Conservation (phyloP, 2,329 filamentous ascomycete genomes). For the Colletotrichum sp. region DNA sequence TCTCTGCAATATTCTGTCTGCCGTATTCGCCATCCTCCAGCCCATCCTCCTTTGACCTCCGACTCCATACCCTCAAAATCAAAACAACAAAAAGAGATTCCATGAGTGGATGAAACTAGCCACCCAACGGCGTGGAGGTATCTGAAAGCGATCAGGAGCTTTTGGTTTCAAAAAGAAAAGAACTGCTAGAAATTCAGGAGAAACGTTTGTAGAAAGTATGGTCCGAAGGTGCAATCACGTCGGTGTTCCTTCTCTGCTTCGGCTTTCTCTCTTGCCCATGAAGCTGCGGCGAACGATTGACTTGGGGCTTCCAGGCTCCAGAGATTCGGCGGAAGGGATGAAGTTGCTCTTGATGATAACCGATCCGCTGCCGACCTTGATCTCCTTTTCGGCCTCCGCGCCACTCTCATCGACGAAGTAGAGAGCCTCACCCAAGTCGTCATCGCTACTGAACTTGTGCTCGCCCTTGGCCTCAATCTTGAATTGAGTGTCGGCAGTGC, state of each 20-base stretch:
- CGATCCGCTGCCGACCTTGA: constrained; percentile 75
- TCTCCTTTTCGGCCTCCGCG: constrained; percentile 70
- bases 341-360: constrained; percentile 81
- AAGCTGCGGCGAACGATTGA: constrained; percentile 57
- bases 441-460: constrained; percentile 82
- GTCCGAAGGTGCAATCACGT: neutral
- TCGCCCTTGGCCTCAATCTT: constrained; percentile 86
- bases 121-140: constrained; percentile 8
- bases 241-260: constrained; percentile 50
- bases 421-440: constrained; percentile 82
- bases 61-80: neutral
- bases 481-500: constrained; percentile 85
- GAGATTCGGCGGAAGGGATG: constrained; percentile 43
- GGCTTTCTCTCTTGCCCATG: constrained; percentile 58
- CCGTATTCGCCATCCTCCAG: neutral
- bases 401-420: constrained; percentile 90
- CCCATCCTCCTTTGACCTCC: neutral
- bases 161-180: neutral
- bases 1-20: neutral
- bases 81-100: neutral
- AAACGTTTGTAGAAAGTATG: neutral
- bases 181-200: neutral
- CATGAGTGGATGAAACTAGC: neutral
- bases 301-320: constrained; percentile 52
- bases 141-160: constrained; percentile 8